A percentile compares a stretch with the other conserved stretches of the same genome.
Conservation (phyloP, 2,329 filamentous ascomycete species). For the Camptophora hylomeconis region DNA sequence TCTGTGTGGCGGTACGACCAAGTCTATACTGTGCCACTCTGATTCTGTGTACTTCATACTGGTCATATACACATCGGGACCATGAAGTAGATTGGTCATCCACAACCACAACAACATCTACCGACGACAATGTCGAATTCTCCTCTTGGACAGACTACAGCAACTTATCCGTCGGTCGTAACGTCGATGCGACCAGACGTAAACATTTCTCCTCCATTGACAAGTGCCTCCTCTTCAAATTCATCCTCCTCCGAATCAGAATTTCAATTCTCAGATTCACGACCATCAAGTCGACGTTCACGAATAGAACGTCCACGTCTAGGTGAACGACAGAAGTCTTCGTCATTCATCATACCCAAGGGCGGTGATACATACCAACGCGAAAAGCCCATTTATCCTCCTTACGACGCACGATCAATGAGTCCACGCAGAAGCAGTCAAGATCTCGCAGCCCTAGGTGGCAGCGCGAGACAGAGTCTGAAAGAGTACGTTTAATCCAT, state of each 20-base stretch:
- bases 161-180: no score
- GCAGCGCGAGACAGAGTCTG: constrained; percentile 57
- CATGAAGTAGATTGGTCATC: no score
- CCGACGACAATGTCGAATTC: no score
- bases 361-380: constrained; percentile 63
- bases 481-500: constrained; percentile 38
- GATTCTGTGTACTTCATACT: no score
- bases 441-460: constrained; percentile 76
- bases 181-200: no score
- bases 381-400: constrained; percentile 62
- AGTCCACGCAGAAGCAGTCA: constrained; percentile 82
- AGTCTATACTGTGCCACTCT: no score
- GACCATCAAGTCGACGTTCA: constrained; percentile 37
- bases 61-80: no score
- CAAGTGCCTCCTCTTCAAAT: constrained; percentile 22
- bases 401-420: constrained; percentile 86
- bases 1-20: no score
- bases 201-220: constrained; percentile 14
- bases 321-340: constrained; percentile 63
- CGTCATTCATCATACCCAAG: constrained; percentile 68
- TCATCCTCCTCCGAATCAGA: constrained; percentile 36
- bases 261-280: constrained; percentile 31
- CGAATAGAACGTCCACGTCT: constrained; percentile 50
- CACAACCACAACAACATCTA: no score
- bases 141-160: no score